These are phyloP conservation scores for Fusarium oligoseptatum DNA, from an alignment of 2,329 filamentous ascomycete species.

Conservation along the genomic window DNA sequence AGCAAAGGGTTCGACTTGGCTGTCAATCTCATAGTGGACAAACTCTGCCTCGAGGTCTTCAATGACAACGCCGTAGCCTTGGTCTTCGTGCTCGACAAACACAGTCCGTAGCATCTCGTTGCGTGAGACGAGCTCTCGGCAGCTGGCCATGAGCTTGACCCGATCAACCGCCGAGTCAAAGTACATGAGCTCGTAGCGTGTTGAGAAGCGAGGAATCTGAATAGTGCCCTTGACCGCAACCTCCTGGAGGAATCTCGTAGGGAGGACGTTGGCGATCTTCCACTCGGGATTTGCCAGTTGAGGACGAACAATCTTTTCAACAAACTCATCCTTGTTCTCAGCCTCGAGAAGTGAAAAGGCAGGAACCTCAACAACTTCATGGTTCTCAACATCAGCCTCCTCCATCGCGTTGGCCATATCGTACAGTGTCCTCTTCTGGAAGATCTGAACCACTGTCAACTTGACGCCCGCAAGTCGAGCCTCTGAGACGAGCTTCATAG, in stretches of 20 bases:
- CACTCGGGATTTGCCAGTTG: not conserved
- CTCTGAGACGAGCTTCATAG: not conserved
- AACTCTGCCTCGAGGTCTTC: not conserved
- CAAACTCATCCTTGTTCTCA: not conserved
- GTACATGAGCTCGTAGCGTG: constrained; percentile 75
- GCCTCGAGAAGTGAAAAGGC: not conserved
- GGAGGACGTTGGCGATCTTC: not conserved
- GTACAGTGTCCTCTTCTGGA: not conserved
- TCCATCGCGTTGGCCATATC: not conserved
- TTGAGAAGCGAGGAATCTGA: constrained; percentile 69
- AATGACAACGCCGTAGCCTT: constrained; percentile 70
- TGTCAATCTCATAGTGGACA: constrained; percentile 51
- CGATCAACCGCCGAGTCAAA: constrained; percentile 66
- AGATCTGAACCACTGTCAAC: not conserved
- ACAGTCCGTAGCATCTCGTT: constrained; percentile 77
- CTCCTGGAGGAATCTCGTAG: not conserved
- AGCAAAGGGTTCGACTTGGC: constrained; percentile 63
- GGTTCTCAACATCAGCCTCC: not conserved
- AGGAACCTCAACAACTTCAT: not conserved
- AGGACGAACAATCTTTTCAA: not conserved
- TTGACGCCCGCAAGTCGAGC: not conserved
- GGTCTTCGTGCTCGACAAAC: constrained; percentile 66
- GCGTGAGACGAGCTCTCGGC: constrained; percentile 67
- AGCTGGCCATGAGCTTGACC: constrained; percentile 62
- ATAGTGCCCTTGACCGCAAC: not conserved